Evolutionary conservation across 2,329 filamentous ascomycete genomes (phyloP).

Genomic region (Colletotrichum cereale): DNA sequence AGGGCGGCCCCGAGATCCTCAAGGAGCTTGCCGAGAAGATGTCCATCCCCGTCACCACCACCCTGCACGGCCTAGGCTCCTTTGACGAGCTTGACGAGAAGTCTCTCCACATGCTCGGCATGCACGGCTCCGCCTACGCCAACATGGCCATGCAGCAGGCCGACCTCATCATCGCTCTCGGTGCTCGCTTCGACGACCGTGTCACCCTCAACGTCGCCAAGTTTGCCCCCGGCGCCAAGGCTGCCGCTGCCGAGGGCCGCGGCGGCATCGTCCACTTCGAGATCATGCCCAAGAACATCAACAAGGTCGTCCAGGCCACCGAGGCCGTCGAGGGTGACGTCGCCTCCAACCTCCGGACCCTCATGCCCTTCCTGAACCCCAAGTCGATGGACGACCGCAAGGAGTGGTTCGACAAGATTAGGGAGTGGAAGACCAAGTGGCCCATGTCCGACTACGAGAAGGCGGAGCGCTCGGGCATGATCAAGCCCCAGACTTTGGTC

Average conservation of each 20-base stretch:
- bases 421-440: slow-evolving; percentile 91
- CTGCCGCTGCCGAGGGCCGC: slow-evolving; percentile 84
- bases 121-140: slow-evolving; percentile 97
- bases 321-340: slow-evolving; percentile 97
- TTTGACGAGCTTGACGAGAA: slow-evolving; percentile 95
- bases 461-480: slow-evolving; percentile 79
- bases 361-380: slow-evolving; percentile 78
- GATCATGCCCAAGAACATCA: slow-evolving; percentile 99
- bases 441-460: slow-evolving; percentile 86
- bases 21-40: slow-evolving; percentile 91
- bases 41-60: slow-evolving; percentile 94
- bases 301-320: slow-evolving; percentile 97
- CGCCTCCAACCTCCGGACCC: slow-evolving; percentile 78
- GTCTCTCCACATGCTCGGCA: slow-evolving; percentile 97
- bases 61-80: slow-evolving; percentile 90
- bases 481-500: slow-evolving; percentile 95
- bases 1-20: slow-evolving; percentile 83
- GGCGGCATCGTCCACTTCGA: slow-evolving; percentile 98
- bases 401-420: slow-evolving; percentile 92
- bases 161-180: slow-evolving; percentile 94
- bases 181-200: slow-evolving; percentile 95
- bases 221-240: slow-evolving; percentile 90
- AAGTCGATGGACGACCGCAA: slow-evolving; percentile 74
- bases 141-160: slow-evolving; percentile 99
- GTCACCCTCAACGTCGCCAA: slow-evolving; percentile 85